A percentile compares a stretch with the other conserved stretches of the same genome.
phyloP scores from a whole-genome alignment of 805 yeast species.

The Metschnikowia koreensis region DNA sequence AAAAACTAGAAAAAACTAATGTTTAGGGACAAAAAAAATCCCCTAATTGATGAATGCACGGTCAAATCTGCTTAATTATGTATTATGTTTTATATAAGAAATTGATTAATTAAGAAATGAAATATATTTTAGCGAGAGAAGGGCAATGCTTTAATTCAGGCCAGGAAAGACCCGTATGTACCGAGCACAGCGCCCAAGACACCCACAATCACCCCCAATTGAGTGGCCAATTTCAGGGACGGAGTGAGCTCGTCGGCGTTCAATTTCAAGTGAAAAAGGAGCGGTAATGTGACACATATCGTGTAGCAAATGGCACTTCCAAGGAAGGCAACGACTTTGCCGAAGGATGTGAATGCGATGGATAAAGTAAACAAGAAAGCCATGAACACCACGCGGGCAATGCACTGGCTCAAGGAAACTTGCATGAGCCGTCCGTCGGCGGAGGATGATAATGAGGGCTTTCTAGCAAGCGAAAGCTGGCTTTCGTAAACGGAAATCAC shows the following conservation, averaged over 20 bases:
- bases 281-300: conserved; percentile 40
- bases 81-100: not conserved
- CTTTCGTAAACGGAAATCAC: conserved; percentile 39
- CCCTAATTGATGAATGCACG: not conserved
- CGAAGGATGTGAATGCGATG: conserved; percentile 37
- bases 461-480: conserved; percentile 17
- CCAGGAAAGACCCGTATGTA: conserved; percentile 17
- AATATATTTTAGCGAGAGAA: not conserved
- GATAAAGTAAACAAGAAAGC: conserved; percentile 22
- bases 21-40: not conserved
- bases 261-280: conserved; percentile 29
- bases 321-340: conserved; percentile 39
- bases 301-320: conserved; percentile 44
- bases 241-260: conserved; percentile 12
- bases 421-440: not conserved
- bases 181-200: conserved; percentile 16
- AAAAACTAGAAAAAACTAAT: no score
- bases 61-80: not conserved
- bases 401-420: conserved; percentile 6
- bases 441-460: not conserved
- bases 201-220: conserved; percentile 14
- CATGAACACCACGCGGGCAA: conserved; percentile 26
- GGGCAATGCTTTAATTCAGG: not conserved
- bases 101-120: not conserved
- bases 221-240: not conserved